These are phyloP conservation scores for Aspergillus neoniger DNA, from an alignment of 2,329 filamentous ascomycete species.

Conservation along the genomic window DNA sequence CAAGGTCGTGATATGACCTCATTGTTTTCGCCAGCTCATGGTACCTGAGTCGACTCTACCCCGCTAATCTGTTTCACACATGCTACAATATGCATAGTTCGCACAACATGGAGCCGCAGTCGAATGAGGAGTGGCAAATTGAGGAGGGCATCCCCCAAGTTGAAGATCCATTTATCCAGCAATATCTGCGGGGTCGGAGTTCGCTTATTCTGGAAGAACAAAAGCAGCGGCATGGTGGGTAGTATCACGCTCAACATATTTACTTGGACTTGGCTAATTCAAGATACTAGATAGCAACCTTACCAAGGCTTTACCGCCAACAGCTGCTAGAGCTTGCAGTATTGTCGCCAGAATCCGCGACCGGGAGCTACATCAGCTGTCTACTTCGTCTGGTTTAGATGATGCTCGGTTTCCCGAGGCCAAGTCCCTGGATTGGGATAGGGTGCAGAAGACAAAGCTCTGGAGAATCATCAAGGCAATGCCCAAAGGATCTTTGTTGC, in stretches of 20 bases:
- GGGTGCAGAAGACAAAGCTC: constrained; percentile 79
- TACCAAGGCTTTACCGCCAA: constrained; percentile 66
- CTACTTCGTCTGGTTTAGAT: constrained; percentile 77
- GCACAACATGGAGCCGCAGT: not conserved
- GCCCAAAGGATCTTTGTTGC: constrained; percentile 73
- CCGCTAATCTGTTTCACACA: not conserved
- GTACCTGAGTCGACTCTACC: not conserved
- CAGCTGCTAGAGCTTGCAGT: constrained; percentile 72
- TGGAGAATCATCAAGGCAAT: constrained; percentile 83
- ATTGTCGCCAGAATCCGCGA: constrained; percentile 80
- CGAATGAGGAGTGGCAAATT: constrained; percentile 30
- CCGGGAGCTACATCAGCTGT: constrained; percentile 73
- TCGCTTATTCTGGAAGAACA: constrained; percentile 79
- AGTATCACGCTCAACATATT: constrained; percentile 23
- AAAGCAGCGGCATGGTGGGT: constrained; percentile 72
- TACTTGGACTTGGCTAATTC: constrained; percentile 13
- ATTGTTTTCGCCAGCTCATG: not conserved
- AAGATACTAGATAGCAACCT: constrained; percentile 31
- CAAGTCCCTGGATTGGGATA: constrained; percentile 90
- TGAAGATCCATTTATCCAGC: constrained; percentile 75
- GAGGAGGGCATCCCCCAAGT: constrained; percentile 50
- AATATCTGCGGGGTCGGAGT: constrained; percentile 75
- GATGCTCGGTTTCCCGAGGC: constrained; percentile 75
- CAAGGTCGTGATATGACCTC: not conserved
- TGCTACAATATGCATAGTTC: not conserved